A percentile compares a stretch with the other conserved stretches of the same genome.
phyloP scores from a whole-genome alignment of 805 yeast genomes.

The Starmera amethionina region DNA sequence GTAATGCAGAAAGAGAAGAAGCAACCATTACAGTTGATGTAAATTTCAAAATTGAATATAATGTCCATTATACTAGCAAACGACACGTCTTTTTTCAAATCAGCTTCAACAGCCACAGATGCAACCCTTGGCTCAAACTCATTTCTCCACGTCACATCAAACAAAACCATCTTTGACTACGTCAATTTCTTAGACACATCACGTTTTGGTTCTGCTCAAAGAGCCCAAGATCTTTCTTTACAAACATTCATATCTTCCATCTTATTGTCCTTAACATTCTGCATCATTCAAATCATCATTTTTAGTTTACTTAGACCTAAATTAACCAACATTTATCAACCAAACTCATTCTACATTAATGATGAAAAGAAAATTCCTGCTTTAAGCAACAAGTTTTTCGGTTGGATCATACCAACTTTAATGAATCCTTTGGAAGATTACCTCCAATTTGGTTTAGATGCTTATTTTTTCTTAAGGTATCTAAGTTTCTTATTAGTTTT shows the following conservation, averaged over 20 bases:
- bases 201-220: conserved; percentile 50
- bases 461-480: conserved; percentile 63
- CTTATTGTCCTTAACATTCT: conserved; percentile 41
- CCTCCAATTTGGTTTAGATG: conserved; percentile 54
- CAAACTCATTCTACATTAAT: conserved; percentile 35
- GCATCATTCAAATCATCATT: conserved; percentile 38
- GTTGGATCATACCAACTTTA: conserved; percentile 45
- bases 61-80: no score
- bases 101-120: no score
- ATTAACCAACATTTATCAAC: conserved; percentile 41
- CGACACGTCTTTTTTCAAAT: no score
- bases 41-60: no score
- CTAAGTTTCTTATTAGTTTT: conserved; percentile 39
- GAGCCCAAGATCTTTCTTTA: conserved; percentile 47
- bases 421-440: conserved; percentile 32
- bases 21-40: no score
- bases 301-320: conserved; percentile 29
- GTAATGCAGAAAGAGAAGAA: no score
- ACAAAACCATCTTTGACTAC: conserved; percentile 9
- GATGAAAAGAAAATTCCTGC: conserved; percentile 27
- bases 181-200: conserved; percentile 37
- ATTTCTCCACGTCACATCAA: no score
- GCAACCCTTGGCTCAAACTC: no score
- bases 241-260: conserved; percentile 47
- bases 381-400: conserved; percentile 33